Percentiles rank a stretch among this genome's conserved stretches.
These are phyloP conservation scores for Suzukiozyma palmioleophila DNA, from an alignment of 1,139 yeast genomes.

Conservation along the genomic window DNA sequence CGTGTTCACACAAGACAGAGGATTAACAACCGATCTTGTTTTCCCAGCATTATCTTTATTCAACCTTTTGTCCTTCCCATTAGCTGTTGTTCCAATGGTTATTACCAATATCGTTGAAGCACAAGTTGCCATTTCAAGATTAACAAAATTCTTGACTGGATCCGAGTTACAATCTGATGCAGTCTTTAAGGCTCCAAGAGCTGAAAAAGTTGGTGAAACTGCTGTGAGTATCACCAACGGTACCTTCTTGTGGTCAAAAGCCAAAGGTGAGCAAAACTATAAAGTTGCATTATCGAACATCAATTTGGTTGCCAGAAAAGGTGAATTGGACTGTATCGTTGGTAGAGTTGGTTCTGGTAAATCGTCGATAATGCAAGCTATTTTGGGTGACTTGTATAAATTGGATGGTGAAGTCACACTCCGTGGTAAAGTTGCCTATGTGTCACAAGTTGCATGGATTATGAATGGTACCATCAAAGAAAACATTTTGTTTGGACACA, in stretches of 20 bases:
- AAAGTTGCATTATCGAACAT: slow-evolving; percentile 75
- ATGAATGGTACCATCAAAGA: slow-evolving; percentile 35
- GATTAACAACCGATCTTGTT: slow-evolving; percentile 85
- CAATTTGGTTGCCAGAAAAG: slow-evolving; percentile 68
- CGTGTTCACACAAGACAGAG: slow-evolving; percentile 57
- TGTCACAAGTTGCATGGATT: slow-evolving; percentile 83
- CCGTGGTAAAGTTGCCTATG: slow-evolving; percentile 84
- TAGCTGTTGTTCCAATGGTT: slow-evolving; percentile 91
- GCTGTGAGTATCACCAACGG: slow-evolving; percentile 69
- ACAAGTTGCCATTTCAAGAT: slow-evolving; percentile 78
- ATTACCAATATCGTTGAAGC: slow-evolving; percentile 85
- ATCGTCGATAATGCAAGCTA: slow-evolving; percentile 77
- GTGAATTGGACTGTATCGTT: slow-evolving; percentile 80
- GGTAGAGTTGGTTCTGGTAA: slow-evolving; percentile 95
- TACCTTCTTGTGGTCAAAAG: slow-evolving; percentile 85
- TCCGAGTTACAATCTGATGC: slow-evolving; percentile 84
- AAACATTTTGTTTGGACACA: slow-evolving; percentile 36
- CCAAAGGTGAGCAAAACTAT: slow-evolving; percentile 54
- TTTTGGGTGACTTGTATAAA: slow-evolving; percentile 82
- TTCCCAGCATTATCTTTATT: slow-evolving; percentile 91
- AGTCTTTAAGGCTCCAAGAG: slow-evolving; percentile 54
- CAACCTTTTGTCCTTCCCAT: slow-evolving; percentile 84
- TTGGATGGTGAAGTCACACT: slow-evolving; percentile 69
- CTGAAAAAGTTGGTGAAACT: slow-evolving; percentile 54
- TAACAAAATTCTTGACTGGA: slow-evolving; percentile 65